Evolutionary conservation across 1,284 basidiomycete genomes (phyloP).

Genomic region (Ganoderma sinense): DNA sequence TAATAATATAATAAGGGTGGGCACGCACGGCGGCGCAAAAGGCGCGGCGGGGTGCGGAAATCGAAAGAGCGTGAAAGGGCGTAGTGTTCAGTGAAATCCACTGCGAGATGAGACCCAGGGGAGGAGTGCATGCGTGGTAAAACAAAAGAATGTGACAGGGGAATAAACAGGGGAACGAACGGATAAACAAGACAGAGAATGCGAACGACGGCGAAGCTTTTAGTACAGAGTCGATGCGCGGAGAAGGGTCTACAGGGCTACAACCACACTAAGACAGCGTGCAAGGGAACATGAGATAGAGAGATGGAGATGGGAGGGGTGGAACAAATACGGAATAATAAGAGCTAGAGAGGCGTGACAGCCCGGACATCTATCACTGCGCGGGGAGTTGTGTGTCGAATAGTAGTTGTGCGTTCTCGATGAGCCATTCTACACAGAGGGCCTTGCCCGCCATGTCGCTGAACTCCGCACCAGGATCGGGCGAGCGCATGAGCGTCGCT

Average conservation of each 20-base stretch:
- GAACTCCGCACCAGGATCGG: slow-evolving; percentile 89
- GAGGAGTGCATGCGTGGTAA: slow-evolving; percentile 9
- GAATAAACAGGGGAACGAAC: slow-evolving; percentile 1
- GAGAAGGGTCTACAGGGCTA: slow-evolving; percentile 29
- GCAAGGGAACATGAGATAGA: neutral
- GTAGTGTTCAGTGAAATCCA: neutral
- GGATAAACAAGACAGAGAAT: neutral
- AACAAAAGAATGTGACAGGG: slow-evolving; percentile 6
- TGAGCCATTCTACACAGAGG: slow-evolving; percentile 89
- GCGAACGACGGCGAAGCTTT: slow-evolving; percentile 13
- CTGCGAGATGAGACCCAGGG: neutral
- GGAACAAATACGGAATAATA: slow-evolving; percentile 24
- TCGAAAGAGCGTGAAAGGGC: neutral
- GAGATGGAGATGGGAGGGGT: neutral
- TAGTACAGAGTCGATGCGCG: slow-evolving; percentile 26
- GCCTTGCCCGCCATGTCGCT: slow-evolving; percentile 97
- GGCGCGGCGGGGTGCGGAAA: neutral
- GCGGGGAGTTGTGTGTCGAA: slow-evolving; percentile 46
- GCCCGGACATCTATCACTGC: neutral
- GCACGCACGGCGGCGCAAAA: neutral
- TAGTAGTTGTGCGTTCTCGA: slow-evolving; percentile 83
- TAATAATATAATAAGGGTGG: neutral
- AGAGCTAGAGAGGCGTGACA: neutral
- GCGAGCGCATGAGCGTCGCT: slow-evolving; percentile 95
- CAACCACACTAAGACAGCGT: slow-evolving; percentile 24